Base-by-base conservation (phyloP, 257 asterid species). In the Solanum sitiens region DNA sequence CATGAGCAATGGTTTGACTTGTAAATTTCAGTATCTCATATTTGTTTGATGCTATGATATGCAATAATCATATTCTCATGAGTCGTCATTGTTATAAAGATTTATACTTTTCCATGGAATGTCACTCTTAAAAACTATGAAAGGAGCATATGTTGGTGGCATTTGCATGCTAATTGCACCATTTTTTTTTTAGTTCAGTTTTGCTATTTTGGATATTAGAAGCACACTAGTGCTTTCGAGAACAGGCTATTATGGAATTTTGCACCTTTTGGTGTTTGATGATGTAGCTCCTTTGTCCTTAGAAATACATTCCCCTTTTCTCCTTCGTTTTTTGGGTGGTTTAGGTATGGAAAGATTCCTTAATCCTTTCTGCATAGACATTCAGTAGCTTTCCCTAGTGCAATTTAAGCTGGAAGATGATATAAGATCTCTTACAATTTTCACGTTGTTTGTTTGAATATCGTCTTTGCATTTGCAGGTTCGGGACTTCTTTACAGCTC, bases 401-500 rank as follows among this genome's bases (percentile, higher is more conserved):
- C 21, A 79, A 33, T 79, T 39, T 72, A 50, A 79, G 59, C 74
- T 47, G 27, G 47, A 71, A 20, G 45, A 14, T 88, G 37, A 42
- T 86, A 45, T 32, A 47, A n/a, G 21, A 35, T 33, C 53, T 42
- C 61, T 37, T 21, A 13, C 72, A 59, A 20, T 25, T 18, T 73
- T 35, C 50, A 33, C 61, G n/a, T 9, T 73, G 67, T 53, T 86
- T 33, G 30, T 73, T 70, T 71, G 50, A 71, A 20, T 73, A 50
- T 35, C 86, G 12, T 73, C 35, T 87, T 33, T 89, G 47, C 75
- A 25, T 90, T 83, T 87, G 87, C 87, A 97, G 99, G 98, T 96
- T 80, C 94, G 98, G 61, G 99, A 95, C 67, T 97, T 97, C 89
- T 97, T 97, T 84, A 87, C 90, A 77, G 92, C 92, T 87, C 99